Conservation (phyloP, 2,329 filamentous ascomycete species). For the Trichoderma sp. region DNA sequence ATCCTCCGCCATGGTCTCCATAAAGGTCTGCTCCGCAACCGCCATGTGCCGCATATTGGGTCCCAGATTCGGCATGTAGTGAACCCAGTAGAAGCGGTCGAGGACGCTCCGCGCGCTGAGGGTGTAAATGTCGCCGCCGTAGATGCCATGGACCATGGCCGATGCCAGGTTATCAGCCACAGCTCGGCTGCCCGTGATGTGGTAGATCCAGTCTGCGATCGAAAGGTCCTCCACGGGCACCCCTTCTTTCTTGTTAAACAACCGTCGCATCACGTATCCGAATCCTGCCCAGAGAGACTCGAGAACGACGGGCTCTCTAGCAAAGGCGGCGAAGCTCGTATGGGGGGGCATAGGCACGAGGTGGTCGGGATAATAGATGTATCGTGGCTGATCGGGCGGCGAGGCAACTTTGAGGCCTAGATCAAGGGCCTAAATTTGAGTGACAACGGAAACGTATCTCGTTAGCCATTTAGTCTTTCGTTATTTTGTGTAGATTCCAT, state of each 20-base stretch:
- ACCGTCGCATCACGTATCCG: slow-evolving; percentile 35
- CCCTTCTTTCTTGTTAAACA: slow-evolving; percentile 29
- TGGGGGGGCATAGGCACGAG: slow-evolving; percentile 45
- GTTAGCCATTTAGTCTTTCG: background rate
- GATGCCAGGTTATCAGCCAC: slow-evolving; percentile 75
- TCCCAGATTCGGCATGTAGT: slow-evolving; percentile 36
- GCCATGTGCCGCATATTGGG: slow-evolving; percentile 51
- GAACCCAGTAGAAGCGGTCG: slow-evolving; percentile 40
- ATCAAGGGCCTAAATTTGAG: slow-evolving; percentile 39
- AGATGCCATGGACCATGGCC: slow-evolving; percentile 82
- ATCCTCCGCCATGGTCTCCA: slow-evolving; percentile 38
- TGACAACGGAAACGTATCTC: background rate
- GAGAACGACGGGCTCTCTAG: slow-evolving; percentile 42
- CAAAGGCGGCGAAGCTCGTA: slow-evolving; percentile 34
- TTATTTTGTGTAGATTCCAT: no score
- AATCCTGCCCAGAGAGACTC: slow-evolving; percentile 38
- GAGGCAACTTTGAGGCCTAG: slow-evolving; percentile 51
- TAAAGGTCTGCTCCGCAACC: slow-evolving; percentile 37
- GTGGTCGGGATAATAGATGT: slow-evolving; percentile 86
- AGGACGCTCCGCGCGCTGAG: slow-evolving; percentile 71
- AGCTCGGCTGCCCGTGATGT: slow-evolving; percentile 37
- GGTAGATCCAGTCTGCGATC: slow-evolving; percentile 44
- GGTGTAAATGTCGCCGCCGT: slow-evolving; percentile 83
- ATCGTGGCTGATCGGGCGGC: slow-evolving; percentile 60
- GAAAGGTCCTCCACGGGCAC: slow-evolving; percentile 41